Conservation (phyloP, 148 eudicot genomes). For the Rhododendron ovatum region DNA sequence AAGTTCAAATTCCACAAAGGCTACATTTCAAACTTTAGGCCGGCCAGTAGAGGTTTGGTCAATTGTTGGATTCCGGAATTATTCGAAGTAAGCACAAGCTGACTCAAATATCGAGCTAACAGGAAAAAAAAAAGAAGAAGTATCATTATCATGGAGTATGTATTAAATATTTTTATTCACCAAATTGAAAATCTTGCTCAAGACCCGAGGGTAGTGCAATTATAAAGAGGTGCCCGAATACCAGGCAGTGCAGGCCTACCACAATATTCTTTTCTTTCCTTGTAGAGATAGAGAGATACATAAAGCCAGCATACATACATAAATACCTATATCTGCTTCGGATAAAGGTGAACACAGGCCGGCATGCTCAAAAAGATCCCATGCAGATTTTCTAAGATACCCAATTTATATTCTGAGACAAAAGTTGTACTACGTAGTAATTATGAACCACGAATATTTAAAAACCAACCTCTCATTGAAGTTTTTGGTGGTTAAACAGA, state of each 20-base stretch:
- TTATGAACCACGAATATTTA: not conserved
- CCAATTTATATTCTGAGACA: not conserved
- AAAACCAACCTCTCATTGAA: no score
- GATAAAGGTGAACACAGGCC: not conserved
- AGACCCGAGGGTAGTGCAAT: not conserved
- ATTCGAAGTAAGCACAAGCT: no score
- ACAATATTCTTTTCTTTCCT: not conserved
- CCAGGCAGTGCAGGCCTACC: not conserved
- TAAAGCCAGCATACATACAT: not conserved
- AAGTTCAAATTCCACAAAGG: no score
- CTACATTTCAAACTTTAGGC: no score
- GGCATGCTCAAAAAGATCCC: slow-evolving; percentile 3
- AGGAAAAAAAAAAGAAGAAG: no score
- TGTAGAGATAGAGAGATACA: not conserved
- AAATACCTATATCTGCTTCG: not conserved
- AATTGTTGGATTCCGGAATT: no score
- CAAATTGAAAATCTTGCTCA: not conserved
- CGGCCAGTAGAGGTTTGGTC: not conserved
- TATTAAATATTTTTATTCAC: no score
- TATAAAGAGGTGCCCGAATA: not conserved
- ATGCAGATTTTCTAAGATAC: slow-evolving; percentile 7
- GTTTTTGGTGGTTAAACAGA: no score
- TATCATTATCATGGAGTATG: no score
- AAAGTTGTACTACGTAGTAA: not conserved
- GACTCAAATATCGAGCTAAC: not conserved